Percentiles rank a stretch among this genome's conserved stretches.
Evolutionary conservation across 1,284 basidiomycete species (phyloP).

Genomic region (Salmacisia buchloeana): DNA sequence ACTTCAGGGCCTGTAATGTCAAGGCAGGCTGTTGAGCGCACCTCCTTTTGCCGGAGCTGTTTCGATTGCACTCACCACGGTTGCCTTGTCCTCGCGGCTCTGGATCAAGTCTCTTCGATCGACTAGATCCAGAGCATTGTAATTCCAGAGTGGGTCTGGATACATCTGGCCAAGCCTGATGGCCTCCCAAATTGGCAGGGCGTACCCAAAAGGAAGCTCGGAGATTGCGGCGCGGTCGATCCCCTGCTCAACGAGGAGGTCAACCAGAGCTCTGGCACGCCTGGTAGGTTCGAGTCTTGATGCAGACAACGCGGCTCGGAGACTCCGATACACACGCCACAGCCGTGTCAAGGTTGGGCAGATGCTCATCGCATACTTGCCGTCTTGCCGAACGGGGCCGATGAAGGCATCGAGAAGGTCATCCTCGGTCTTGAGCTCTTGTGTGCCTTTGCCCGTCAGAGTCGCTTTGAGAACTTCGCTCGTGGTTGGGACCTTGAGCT

Average conservation of each 20-base stretch:
- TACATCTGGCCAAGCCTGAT: background rate
- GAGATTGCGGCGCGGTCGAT: background rate
- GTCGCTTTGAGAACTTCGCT: background rate
- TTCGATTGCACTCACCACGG: background rate
- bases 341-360: too few relatives aligned
- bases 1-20: background rate
- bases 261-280: background rate
- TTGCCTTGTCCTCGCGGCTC: conserved; percentile 2
- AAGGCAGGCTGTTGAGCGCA: background rate
- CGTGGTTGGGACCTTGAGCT: background rate
- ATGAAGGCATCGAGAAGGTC: background rate
- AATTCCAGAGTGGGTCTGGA: background rate
- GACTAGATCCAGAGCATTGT: background rate
- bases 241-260: background rate
- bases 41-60: background rate
- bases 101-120: background rate
- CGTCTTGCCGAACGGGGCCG: background rate
- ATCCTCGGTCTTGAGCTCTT: background rate
- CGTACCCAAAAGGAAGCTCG: background rate
- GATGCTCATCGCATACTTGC: background rate
- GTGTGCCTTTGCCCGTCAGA: background rate
- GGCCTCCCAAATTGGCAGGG: background rate
- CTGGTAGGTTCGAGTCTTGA: background rate
- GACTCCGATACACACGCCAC: too few relatives aligned
- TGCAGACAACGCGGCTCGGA: background rate